Base-by-base conservation (phyloP, 1,284 basidiomycete genomes). In the Apiotrichum siamense region DNA sequence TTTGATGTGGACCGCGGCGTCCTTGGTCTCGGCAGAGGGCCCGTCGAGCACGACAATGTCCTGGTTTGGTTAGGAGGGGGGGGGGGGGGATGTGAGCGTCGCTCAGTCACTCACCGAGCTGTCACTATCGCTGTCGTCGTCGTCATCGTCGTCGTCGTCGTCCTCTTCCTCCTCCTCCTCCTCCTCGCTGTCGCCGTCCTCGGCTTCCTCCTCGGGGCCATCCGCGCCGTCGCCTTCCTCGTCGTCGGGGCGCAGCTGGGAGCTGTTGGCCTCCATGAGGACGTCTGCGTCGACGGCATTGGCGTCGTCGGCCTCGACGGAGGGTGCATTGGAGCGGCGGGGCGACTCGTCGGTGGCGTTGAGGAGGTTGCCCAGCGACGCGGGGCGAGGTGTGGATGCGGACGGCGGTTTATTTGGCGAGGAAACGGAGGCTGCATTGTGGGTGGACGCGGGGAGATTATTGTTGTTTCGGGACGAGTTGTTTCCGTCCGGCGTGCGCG, bases 191-290 rank as follows among this genome's bases (percentile, higher is more conserved):
- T 63, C 64, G 2, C 47, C 59, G 23, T 55, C 58, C 12, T 54
- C 62, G 12, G 57, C 59, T 33, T 46, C 55, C 3, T 50, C 60
- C n/a, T 55, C 58, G 18, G 46, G 54, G 50, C 69, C 69, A 47
- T 78, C 60, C 52, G 44, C 56, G 50, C 69, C 68, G 49, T 78
- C 60, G 52, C 74, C 41, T 58, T 75, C 60, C 62, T 78, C 73
- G 69, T 71, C 59, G 62, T 66, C 48, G 52, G 62, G 50, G 60
- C 63, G 58, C 86, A 88, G 72, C 86, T 85, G 49, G 83, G 75
- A 10, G 83, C 86, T 15, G 84, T 85, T 44, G 87, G 86, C 9
- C 27, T 48, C 47, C 17, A 49, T 58, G 20, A 50, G 50, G 12
- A 32, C 50, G 40, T 54, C 15, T 50, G 57, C 54, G 7, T 55